Evolutionary conservation across 2,329 filamentous ascomycete genomes (phyloP), one percentile per base, ranked within the genome.

Genomic region (Monilinia aucupariae): DNA sequence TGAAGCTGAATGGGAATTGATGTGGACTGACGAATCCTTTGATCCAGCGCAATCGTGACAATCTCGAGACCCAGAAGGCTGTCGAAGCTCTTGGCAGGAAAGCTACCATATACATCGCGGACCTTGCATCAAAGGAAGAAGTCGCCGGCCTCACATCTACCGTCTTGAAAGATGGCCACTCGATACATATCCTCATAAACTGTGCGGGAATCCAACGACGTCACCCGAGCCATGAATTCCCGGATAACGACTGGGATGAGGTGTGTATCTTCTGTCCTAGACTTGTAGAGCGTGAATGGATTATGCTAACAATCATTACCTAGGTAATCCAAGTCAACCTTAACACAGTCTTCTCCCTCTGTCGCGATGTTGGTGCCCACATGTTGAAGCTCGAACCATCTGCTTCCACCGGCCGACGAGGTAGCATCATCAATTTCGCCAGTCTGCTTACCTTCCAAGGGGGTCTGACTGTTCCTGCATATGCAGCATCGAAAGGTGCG

Each of bases 381-480:
- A 91, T 94, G 85, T 85, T 94, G 34, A 73, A 75, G 27, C 71
- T 69, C 59, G 65, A 67, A 70, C 77, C 34, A 82, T 96, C 45
- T 86, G 85, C 53, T 93, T 93, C 80, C 90, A 96, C 69, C n/a
- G 81, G 82, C 59, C 82, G 86, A 47, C 78, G 83, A 64, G 89
- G 89, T 30, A 82, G 81, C 71, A 88, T 96, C 77, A 88, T 96
- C 79, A 96, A 96, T 77, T 85, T 96, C 62, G 91, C 87, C 13
- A 90, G 85, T 15, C 82, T 97, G 48, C 83, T 96, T n/a, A 88
- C 87, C 34, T 97, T 96, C 81, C 92, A 96, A 74, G 92, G 92
- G 61, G 92, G 92, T 0, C 81, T 96, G 68, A 96, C 89, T 0
- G 90, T 96, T 1, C 91, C 91, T 0, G 92, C 92, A 1, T 96